Evolutionary conservation across 257 asterid species (phyloP), one percentile per base, ranked within the genome.

Genomic region (Nicotiana otophora): DNA sequence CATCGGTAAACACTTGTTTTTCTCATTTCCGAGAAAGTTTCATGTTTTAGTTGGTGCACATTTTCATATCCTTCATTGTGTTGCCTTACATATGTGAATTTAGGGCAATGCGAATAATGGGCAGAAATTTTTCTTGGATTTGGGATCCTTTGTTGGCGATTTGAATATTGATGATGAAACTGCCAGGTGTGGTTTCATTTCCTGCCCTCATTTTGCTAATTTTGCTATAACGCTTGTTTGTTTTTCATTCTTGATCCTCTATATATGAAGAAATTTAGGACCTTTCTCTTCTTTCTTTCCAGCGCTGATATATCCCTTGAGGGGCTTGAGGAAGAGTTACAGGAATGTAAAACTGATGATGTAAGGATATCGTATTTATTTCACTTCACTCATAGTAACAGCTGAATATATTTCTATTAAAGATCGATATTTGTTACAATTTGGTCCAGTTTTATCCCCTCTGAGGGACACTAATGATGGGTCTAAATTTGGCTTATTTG

Each of bases 271-370:
- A 58, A 81, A 65, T 51, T 64, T 17, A 51, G 28, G 80, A 75
- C 66, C 53, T 81, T 81, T 26, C 10, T 81, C 34, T 46, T 64
- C 51, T 30, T 66, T 33, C 62, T 51, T 68, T 66, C 39, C 63
- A 96, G 98, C 81, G 98, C 92, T 85, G 99, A 91, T 88, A 86
- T 93, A 81, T 93, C 99, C 39, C 91, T 96, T 77, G 95, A 96
- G 82, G 98, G 98, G 83, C 90, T 96, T 15, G 98, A 93, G 87
- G 93, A 94, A 84, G 98, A 94, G 87, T 98, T 96, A 62, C 90
- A 93, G 67, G 99, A 93, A 88, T 96, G 99, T 91, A 88, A 91
- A 88, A 88, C 88, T 60, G 98, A 96, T 86, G 97, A 96, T 89
- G 99, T 96, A 86, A 83, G 96, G 51, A 26, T 30, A 30, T 15